phyloP scores from a whole-genome alignment of 306 rosid genomes.

The Dalbergia cultrata region DNA sequence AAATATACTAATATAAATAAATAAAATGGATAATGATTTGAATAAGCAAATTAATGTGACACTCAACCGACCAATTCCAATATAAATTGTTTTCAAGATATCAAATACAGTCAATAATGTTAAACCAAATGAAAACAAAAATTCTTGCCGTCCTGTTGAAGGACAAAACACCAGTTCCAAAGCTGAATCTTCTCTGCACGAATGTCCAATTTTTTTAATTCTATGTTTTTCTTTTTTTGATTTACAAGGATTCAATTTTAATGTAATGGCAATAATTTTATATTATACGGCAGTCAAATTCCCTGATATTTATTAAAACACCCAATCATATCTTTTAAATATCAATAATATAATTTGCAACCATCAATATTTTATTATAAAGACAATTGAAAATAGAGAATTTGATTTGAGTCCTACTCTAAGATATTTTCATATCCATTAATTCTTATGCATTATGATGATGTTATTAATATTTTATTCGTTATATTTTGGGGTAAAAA shows the following conservation, averaged over 20 bases:
- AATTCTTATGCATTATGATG: background rate
- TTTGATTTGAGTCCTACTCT: background rate
- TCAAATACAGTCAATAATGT: background rate
- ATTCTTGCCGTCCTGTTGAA: conserved; percentile 37
- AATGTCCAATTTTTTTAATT: background rate
- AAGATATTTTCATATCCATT: background rate
- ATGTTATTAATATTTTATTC: background rate
- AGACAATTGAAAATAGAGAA: background rate
- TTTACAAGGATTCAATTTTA: background rate
- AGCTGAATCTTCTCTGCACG: conserved; percentile 26
- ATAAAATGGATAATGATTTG: background rate
- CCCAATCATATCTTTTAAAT: background rate
- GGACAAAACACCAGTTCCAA: conserved; percentile 34
- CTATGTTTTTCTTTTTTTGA: background rate
- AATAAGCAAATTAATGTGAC: background rate
- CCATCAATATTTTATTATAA: too few relatives aligned
- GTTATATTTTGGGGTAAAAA: background rate
- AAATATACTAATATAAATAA: too few relatives aligned
- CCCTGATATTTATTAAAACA: background rate
- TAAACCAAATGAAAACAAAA: conserved; percentile 23
- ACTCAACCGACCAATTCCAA: conserved; percentile 24
- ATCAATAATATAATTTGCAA: too few relatives aligned
- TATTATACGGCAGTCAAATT: background rate
- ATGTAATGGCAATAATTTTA: background rate
- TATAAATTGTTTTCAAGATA: background rate